These are phyloP conservation scores for Alternaria incomplexa DNA, from an alignment of 2,329 filamentous ascomycete genomes.

Conservation along the genomic window DNA sequence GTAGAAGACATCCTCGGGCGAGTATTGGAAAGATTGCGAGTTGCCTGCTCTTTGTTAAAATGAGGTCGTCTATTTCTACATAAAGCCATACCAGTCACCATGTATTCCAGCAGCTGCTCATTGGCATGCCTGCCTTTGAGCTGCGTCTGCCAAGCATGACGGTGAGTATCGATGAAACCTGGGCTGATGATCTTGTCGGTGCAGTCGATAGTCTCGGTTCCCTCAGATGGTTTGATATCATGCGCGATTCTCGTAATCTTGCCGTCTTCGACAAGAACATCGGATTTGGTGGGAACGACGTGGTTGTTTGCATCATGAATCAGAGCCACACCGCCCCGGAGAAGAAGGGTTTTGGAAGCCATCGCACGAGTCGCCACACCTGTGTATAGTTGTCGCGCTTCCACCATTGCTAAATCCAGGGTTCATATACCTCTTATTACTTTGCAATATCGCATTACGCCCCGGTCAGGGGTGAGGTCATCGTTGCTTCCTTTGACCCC, in stretches of 20 bases:
- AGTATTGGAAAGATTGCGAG: slow-evolving; percentile 39
- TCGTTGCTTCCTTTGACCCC: not conserved
- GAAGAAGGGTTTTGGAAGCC: slow-evolving; percentile 25
- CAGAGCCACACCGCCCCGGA: slow-evolving; percentile 48
- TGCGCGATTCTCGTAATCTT: slow-evolving; percentile 43
- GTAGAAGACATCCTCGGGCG: slow-evolving; percentile 33
- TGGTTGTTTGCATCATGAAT: slow-evolving; percentile 44
- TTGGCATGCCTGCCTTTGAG: slow-evolving; percentile 62
- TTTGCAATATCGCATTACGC: not conserved
- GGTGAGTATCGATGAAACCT: slow-evolving; percentile 61
- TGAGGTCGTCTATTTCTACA: rapidly evolving
- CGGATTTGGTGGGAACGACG: slow-evolving; percentile 38
- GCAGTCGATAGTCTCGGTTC: slow-evolving; percentile 56
- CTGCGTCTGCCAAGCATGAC: slow-evolving; percentile 59
- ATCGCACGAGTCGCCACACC: not conserved
- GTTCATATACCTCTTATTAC: not conserved
- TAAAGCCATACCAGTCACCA: slow-evolving; percentile 41
- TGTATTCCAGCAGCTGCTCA: slow-evolving; percentile 54
- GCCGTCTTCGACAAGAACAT: slow-evolving; percentile 43
- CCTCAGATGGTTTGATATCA: slow-evolving; percentile 29
- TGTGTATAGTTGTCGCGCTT: not conserved
- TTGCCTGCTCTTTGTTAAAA: slow-evolving; percentile 40
- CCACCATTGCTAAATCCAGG: not conserved
- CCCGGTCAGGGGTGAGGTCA: not conserved
- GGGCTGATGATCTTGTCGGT: slow-evolving; percentile 61